These are phyloP conservation scores for Gentiana macrophylla DNA, from an alignment of 257 asterid species.

Conservation along the genomic window DNA sequence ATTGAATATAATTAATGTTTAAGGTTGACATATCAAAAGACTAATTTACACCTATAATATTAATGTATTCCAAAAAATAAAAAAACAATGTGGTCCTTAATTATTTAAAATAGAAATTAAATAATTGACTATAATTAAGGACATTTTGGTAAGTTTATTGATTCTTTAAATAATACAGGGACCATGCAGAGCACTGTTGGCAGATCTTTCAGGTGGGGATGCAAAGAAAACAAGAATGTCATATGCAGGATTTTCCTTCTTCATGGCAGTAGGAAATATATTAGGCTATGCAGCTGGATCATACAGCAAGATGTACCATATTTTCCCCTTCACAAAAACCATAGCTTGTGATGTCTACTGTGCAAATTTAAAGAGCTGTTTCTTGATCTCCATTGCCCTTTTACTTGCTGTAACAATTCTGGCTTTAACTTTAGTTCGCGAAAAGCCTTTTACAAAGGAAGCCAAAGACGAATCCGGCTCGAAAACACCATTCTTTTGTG, in stretches of 20 bases:
- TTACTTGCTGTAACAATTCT: conserved; percentile 28
- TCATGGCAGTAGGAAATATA: conserved; percentile 92
- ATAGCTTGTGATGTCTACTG: conserved; percentile 77
- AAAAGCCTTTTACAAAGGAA: not conserved
- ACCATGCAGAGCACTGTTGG: conserved; percentile 81
- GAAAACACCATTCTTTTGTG: conserved; percentile 12
- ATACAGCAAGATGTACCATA: conserved; percentile 37
- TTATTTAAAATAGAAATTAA: too few relatives aligned
- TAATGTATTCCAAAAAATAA: too few relatives aligned
- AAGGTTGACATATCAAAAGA: too few relatives aligned
- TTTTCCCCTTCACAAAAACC: conserved; percentile 71
- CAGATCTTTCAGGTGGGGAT: conserved; percentile 64
- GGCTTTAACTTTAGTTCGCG: conserved; percentile 24
- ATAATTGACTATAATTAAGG: too few relatives aligned
- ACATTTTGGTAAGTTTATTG: too few relatives aligned
- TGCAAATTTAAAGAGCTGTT: conserved; percentile 85
- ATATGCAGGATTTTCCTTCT: conserved; percentile 58
- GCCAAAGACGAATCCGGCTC: not conserved
- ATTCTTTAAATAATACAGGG: conserved; percentile 40
- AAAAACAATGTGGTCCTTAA: too few relatives aligned
- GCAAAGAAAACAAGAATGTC: conserved; percentile 43
- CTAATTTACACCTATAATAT: not conserved
- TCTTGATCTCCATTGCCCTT: conserved; percentile 58
- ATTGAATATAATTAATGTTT: too few relatives aligned
- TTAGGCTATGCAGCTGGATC: conserved; percentile 90